Evolutionary conservation across 2,329 filamentous ascomycete species (phyloP).

Genomic region (Pseudocercospora musae): DNA sequence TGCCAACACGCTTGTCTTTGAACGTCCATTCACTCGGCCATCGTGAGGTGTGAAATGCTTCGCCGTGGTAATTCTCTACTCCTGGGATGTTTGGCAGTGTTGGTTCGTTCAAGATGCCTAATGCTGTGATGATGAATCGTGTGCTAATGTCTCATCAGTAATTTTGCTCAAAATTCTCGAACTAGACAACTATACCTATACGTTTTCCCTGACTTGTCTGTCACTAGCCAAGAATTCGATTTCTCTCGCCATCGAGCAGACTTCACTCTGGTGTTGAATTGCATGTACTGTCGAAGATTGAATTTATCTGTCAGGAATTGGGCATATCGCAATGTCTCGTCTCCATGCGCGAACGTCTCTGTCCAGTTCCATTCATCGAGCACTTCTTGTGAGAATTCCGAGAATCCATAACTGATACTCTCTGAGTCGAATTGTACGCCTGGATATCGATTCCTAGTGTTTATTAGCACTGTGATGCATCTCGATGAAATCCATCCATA

Average conservation of each 20-base stretch:
- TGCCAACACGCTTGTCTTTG: conserved; percentile 37
- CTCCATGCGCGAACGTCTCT: conserved; percentile 33
- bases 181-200: conserved; percentile 2
- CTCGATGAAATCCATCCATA: background rate
- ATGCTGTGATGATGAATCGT: conserved; percentile 43
- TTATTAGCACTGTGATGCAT: conserved; percentile 5
- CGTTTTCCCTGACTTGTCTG: conserved; percentile 33
- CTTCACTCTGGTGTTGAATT: conserved; percentile 41
- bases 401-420: conserved; percentile 45
- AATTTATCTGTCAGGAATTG: conserved; percentile 48
- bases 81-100: conserved; percentile 35
- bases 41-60: conserved; percentile 38
- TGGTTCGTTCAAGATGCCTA: conserved; percentile 34
- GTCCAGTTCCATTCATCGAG: conserved; percentile 45
- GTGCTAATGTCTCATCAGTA: conserved; percentile 22
- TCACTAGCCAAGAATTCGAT: conserved; percentile 34
- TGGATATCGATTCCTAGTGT: conserved; percentile 43
- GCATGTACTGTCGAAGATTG: conserved; percentile 38
- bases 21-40: conserved; percentile 37
- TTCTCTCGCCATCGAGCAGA: conserved; percentile 37
- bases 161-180: background rate
- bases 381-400: conserved; percentile 40
- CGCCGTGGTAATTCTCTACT: conserved; percentile 37
- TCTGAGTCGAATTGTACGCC: conserved; percentile 48
- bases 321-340: conserved; percentile 51